Base-by-base conservation (phyloP, 768 basidiomycete genomes). In the Hericium coralloides region DNA sequence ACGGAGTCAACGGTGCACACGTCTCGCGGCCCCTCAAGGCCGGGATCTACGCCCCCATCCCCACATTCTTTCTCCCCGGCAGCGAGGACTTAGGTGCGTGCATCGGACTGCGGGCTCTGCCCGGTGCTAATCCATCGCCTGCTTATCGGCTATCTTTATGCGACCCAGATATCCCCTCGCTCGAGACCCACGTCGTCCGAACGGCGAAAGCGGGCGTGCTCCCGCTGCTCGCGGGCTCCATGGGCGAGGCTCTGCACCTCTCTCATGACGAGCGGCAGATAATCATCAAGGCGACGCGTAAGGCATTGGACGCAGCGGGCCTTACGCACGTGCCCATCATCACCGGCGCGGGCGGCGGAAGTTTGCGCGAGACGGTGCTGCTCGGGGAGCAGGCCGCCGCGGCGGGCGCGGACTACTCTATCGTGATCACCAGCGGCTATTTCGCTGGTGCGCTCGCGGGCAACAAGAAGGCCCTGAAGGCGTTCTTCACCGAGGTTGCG, bases 401-500 rank as follows among this genome's bases (percentile, higher is more conserved):
- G 18, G 87, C 88, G 22, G 94, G 95, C 25, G 93, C 95, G 5
- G 92, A 95, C 69, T 88, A 82, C 63, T 81, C 79, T 38, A 92
- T 95, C 63, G 87, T 91, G 60, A 94, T 95, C 66, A 76, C 84
- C 20, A 86, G 87, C 63, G 91, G 92, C 52, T 95, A 93, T 74
- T 97, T 85, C 65, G 87, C 91, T 31, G 89, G 90, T 8, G 86
- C 78, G 12, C 76, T 93, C 62, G 75, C 77, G 38, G 71, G 70
- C 22, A 77, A 86, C 68, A 77, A 71, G 64, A 71, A 73, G 26
- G 92, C 93, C 0, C 74, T 95, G 63, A 91, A 91, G 72, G 78
- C 78, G 0, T 95, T 82, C 71, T 95, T 80, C 73, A 72, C 78
- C 31, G 89, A 93, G 64, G 83, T 95, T 38, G 72, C 87, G 14